Percentiles rank a stretch among this genome's conserved stretches.
Conservation (phyloP, 2,329 filamentous ascomycete species). For the Colletotrichum higginsianum region DNA sequence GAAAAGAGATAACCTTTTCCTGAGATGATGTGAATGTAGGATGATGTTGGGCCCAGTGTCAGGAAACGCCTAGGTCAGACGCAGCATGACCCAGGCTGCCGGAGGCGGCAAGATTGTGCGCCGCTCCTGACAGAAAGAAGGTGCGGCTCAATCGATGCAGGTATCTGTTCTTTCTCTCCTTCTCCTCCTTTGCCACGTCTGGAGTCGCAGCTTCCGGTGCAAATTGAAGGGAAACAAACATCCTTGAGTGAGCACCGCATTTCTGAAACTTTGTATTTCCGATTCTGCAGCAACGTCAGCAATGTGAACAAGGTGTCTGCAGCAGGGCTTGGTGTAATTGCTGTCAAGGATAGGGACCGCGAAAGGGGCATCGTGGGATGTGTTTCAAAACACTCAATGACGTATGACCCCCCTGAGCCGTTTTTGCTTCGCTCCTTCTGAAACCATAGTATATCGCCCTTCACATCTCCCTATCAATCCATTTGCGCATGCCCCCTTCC, state of each 20-base stretch:
- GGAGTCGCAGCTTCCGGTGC: no score
- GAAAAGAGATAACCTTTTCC: neutral
- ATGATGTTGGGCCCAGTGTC: neutral
- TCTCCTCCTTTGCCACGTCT: neutral
- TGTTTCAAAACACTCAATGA: constrained; percentile 42
- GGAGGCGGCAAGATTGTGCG: neutral
- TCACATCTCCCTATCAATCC: neutral
- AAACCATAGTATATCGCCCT: constrained; percentile 18
- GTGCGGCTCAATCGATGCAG: constrained; percentile 1
- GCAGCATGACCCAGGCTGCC: neutral
- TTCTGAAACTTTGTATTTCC: neutral
- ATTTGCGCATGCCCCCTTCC: neutral
- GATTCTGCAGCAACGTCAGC: no score
- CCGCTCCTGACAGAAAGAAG: neutral
- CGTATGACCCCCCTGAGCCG: constrained; percentile 6
- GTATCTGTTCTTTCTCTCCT: neutral
- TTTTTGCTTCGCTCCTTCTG: constrained; percentile 9
- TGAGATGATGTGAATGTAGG: neutral
- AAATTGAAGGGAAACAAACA: no score
- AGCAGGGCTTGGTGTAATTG: constrained; percentile 8
- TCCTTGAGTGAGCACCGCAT: no score
- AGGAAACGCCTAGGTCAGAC: neutral
- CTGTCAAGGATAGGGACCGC: neutral
- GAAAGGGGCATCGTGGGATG: constrained; percentile 41
- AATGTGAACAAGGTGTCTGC: no score